Base-by-base conservation (phyloP, 2,329 filamentous ascomycete species). In the Pseudogymnoascus sp. region DNA sequence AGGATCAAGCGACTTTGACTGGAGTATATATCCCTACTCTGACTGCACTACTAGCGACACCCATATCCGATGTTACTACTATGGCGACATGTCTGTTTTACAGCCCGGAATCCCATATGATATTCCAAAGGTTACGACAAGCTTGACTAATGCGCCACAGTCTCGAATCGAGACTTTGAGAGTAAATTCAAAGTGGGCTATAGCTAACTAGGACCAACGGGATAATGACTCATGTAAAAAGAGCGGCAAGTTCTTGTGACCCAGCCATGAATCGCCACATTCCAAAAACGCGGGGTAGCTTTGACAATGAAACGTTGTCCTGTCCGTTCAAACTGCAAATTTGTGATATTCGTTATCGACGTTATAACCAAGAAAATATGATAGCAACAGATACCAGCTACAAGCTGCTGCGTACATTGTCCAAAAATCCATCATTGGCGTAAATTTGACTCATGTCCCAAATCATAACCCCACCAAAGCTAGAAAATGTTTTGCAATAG, bases 401-500 rank as follows among this genome's bases (percentile, higher is more conserved):
- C 70, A 33, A 3, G 3, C 28, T 54, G 47, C 25, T 7, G 47
- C 47, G 47, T 33, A 85, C 73, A 37, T 74, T 70, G 25, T 73
- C 71, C 60, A 87, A 73, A 69, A 85, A 86, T 1, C 82, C 84
- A 1, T 66, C 35, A 71, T 87, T 87, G n/a, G 74, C 72, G 64
- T 79, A 85, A 1, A 81, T 77, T 74, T 86, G 84, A 30, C 77
- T 81, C 73, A 81, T 81, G 71, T 89, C 86, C 86, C 85, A 88
- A 74, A 87, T 77, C 86, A 88, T 87, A 28, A 86, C 78, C 30
- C 86, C 86, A 6, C 85, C 86, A 67, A 88, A 88, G 71, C 79
- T 86, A 3, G 74, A 71, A 68, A 80, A 88, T 39, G 73, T 70
- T 72, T 80, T 79, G 47, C 74, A 77, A 67, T 82, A 86, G 35